phyloP scores from a whole-genome alignment of 257 asterid species.

The Solanum neorickii region DNA sequence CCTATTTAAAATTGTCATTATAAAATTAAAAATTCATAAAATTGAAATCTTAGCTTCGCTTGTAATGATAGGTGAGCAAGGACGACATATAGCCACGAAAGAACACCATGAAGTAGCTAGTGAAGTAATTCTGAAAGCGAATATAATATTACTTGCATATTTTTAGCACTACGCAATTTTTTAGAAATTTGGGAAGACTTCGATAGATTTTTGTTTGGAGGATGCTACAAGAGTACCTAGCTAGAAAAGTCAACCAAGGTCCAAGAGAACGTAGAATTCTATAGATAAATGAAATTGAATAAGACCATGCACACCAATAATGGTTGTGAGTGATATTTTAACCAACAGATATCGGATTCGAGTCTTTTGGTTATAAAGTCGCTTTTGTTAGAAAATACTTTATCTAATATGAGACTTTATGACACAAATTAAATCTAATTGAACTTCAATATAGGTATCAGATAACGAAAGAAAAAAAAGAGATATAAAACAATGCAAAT shows the following conservation, averaged over 20 bases:
- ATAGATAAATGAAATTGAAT: background rate
- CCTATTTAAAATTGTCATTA: too few species aligned
- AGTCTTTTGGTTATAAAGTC: fast-evolving
- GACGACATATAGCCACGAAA: background rate
- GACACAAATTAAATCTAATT: fast-evolving
- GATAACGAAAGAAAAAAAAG: too few species aligned
- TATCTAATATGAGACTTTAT: fast-evolving
- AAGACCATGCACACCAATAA: background rate
- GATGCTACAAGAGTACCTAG: background rate
- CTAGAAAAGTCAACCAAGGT: background rate
- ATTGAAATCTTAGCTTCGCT: background rate
- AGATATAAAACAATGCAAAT: background rate
- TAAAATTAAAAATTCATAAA: too few species aligned
- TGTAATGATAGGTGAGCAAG: background rate
- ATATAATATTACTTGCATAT: background rate
- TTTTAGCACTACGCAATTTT: background rate
- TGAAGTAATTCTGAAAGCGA: background rate
- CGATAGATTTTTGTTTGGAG: background rate
- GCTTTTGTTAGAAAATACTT: too few species aligned
- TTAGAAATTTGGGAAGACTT: background rate
- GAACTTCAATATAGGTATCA: fast-evolving
- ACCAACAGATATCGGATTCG: fast-evolving
- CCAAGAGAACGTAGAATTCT: background rate
- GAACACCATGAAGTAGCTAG: background rate
- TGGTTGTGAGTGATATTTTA: background rate